Percentiles rank a stretch among this genome's conserved stretches.
Conservation (phyloP, 2,329 filamentous ascomycete species). For the Fusarium goolgardi region DNA sequence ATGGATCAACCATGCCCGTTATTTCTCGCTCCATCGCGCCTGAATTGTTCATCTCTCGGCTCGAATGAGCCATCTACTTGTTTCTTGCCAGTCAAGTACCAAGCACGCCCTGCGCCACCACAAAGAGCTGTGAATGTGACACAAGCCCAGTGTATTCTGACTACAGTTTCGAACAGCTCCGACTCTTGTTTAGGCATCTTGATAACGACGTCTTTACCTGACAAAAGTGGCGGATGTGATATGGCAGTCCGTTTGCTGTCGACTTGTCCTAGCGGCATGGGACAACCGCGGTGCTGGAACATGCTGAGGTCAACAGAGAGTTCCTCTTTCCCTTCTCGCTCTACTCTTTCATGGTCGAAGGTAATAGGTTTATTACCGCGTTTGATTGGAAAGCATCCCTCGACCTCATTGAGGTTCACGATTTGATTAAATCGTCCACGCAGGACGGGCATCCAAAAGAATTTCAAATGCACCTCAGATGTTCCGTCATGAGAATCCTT, state of each 20-base stretch:
- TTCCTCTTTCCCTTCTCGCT: too few species aligned
- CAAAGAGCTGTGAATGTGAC: background rate
- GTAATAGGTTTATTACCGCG: too few species aligned
- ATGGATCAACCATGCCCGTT: too few species aligned
- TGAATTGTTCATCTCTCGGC: background rate
- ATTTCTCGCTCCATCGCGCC: too few species aligned
- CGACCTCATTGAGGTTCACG: background rate
- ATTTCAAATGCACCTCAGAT: background rate
- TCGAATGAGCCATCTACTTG: background rate
- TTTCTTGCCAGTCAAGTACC: background rate
- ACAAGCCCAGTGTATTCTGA: conserved; percentile 12
- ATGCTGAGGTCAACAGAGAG: too few species aligned
- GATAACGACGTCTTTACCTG: background rate
- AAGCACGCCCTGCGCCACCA: background rate
- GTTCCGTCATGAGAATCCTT: background rate
- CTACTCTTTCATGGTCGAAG: too few species aligned
- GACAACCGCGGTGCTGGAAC: too few species aligned
- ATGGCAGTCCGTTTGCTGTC: background rate
- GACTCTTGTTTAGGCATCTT: background rate
- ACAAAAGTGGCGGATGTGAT: conserved; percentile 1
- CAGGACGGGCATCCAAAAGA: conserved; percentile 21
- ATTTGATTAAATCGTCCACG: background rate
- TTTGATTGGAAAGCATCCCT: too few species aligned
- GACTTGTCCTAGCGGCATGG: too few species aligned
- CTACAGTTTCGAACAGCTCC: background rate